Base-by-base conservation (phyloP, 2,329 filamentous ascomycete genomes). In the Alternaria ventricosa region DNA sequence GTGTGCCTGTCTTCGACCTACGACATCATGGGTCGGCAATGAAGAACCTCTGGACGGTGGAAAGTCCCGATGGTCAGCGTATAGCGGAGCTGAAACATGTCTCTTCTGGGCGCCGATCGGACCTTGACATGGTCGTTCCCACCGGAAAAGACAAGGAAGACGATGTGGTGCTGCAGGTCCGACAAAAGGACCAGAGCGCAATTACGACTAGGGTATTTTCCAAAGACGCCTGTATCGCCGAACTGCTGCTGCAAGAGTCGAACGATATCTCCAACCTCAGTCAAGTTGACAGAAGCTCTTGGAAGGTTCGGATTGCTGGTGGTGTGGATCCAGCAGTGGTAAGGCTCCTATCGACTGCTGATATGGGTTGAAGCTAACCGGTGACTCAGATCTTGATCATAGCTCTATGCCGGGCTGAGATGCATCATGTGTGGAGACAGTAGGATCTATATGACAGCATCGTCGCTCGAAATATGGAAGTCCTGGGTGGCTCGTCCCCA, bases 191-290 rank as follows among this genome's bases (percentile, higher is more conserved):
- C 22, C 46, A 27, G 22, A 49, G 46, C 1, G 46, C 46, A 13
- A 49, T 49, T 22, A 49, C 46, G 22, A 49, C 46, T 49, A 20
- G 25, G 6, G 46, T 49, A 9, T 49, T 49, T 18, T 56, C n/a
- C 18, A 30, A 25, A 8, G 25, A 44, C n/a, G 20, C 7, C 11
- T 56, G 54, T 3, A 45, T 56, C 25, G 54, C 54, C n/a, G 54
- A 45, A 15, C 18, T 56, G 36, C 54, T 28, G 36, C 18, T 56
- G 15, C 54, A 45, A 5, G 54, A 56, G 54, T 56, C 54, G 6
- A 56, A 56, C 36, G 54, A 56, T 15, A 56, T 56, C 18, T 27
- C 54, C 18, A 41, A 56, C 18, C 36, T 45, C 20, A 56, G 36
- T 18, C 20, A 25, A 27, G 22, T 56, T 15, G 54, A 56, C 18